phyloP scores from a whole-genome alignment of 1,284 basidiomycete species.

The Cutaneotrichosporon sp. region DNA sequence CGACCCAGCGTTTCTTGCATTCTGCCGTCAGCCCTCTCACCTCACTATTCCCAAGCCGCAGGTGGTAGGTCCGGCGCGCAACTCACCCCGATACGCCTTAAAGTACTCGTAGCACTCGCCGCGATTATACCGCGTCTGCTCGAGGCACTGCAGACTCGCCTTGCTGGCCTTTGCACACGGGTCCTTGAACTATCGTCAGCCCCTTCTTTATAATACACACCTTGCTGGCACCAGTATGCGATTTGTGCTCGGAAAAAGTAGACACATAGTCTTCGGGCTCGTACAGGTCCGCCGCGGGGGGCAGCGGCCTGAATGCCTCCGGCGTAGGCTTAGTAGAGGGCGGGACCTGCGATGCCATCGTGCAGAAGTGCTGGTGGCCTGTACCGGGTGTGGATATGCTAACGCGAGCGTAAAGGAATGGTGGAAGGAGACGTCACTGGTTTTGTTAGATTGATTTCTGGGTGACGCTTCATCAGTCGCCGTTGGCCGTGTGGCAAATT shows the following conservation, averaged over 20 bases:
- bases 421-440: not conserved
- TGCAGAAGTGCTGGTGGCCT: not conserved
- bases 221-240: slow-evolving; percentile 31
- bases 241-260: slow-evolving; percentile 39
- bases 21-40: slow-evolving; percentile 24
- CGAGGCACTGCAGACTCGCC: slow-evolving; percentile 50
- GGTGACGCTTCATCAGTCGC: too few species aligned
- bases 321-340: slow-evolving; percentile 44
- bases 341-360: slow-evolving; percentile 49
- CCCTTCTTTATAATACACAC: slow-evolving; percentile 23
- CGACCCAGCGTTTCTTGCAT: slow-evolving; percentile 51
- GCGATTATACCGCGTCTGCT: slow-evolving; percentile 51
- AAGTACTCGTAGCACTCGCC: slow-evolving; percentile 53
- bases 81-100: slow-evolving; percentile 40
- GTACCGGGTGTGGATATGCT: too few species aligned
- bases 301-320: slow-evolving; percentile 33
- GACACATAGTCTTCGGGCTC: slow-evolving; percentile 50
- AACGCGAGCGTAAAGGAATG: not conserved
- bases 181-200: slow-evolving; percentile 41
- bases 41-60: too few species aligned
- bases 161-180: slow-evolving; percentile 50
- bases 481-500: slow-evolving; percentile 5
- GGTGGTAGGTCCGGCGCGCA: too few species aligned
- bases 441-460: too few species aligned
- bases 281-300: slow-evolving; percentile 39